Base-by-base conservation (phyloP, 2,329 filamentous ascomycete species). In the Cladosporium sp. region DNA sequence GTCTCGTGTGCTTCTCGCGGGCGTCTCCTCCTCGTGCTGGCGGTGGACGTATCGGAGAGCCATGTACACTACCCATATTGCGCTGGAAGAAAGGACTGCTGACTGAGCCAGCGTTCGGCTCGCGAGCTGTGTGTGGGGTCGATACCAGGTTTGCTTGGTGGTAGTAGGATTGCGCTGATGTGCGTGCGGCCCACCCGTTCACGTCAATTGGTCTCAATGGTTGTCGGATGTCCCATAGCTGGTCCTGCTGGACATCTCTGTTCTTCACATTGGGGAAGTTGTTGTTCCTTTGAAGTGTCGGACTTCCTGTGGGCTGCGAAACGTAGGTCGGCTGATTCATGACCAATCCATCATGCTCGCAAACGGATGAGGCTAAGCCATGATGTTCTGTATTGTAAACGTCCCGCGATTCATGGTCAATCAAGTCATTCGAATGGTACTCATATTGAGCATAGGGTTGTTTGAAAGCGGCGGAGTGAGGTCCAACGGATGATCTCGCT, bases 51-150 rank as follows among this genome's bases (percentile, higher is more conserved):
- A 9, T 53, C 8, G 20, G 25, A 13, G 12, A 24, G 35, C 36
- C 15, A 22, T n/a, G 35, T 22, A 34, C 19, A 13, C 10, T 44
- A n/a, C 9, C 19, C 10, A 4, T 34, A 17, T 25, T 45, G 15
- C 51, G 52, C 20, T 53, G 63, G 61, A 76, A 75, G 61, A 74
- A 75, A 9, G 74, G 72, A 70, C 74, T 77, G 65, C 71, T 66
- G 55, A 75, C 70, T 7, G 66, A 66, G 39, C 69, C 50, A 1
- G 35, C 28, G 45, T 22, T 35, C 22, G 25, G 32, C 24, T 34
- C 28, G 13, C 39, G 20, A 1, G 20, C 20, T 22, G 25, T 52
- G 12, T 59, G 42, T 63, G 50, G 64, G 53, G 56, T 64, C 34
- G 61, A 48, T 2, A 58, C 60, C 0, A 20, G 32, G 19, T 32